Percentiles rank a stretch among this genome's conserved stretches.
Conservation (phyloP, 148 eudicot genomes). For the Dianthus caryophyllus region DNA sequence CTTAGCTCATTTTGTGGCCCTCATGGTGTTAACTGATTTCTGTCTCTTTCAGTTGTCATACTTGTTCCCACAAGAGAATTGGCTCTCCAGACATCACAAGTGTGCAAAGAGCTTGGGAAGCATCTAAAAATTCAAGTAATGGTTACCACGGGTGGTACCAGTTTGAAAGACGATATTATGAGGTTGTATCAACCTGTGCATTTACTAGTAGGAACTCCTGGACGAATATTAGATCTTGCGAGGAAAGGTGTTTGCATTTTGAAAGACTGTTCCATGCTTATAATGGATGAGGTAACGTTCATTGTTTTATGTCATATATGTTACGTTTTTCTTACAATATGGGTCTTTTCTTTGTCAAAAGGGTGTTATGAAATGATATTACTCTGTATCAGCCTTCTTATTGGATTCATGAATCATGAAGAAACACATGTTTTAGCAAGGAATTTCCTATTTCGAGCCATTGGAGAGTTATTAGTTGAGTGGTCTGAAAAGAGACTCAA, state of each 20-base stretch:
- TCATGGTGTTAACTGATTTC: neutral
- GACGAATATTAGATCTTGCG: slow-evolving; percentile 78
- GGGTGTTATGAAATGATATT: neutral
- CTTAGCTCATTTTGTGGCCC: neutral
- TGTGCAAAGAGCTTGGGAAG: slow-evolving; percentile 90
- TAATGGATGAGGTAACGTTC: slow-evolving; percentile 81
- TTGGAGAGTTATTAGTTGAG: neutral
- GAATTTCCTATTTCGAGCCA: neutral
- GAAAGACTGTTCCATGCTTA: slow-evolving; percentile 76
- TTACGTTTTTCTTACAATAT: neutral
- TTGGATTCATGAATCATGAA: neutral
- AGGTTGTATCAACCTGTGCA: slow-evolving; percentile 91
- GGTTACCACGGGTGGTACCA: slow-evolving; percentile 94
- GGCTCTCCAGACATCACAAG: slow-evolving; percentile 95
- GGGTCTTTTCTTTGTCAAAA: neutral
- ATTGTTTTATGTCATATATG: neutral
- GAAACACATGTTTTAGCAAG: neutral
- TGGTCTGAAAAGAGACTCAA: neutral
- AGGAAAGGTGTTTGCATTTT: slow-evolving; percentile 77
- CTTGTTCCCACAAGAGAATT: slow-evolving; percentile 91
- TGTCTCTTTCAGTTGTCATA: slow-evolving; percentile 56
- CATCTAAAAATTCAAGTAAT: slow-evolving; percentile 79
- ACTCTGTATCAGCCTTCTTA: no score
- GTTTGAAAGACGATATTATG: slow-evolving; percentile 89
- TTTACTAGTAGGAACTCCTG: slow-evolving; percentile 95